Evolutionary conservation across 441 rosid genomes (phyloP).

Genomic region (Erysimum pusillum): DNA sequence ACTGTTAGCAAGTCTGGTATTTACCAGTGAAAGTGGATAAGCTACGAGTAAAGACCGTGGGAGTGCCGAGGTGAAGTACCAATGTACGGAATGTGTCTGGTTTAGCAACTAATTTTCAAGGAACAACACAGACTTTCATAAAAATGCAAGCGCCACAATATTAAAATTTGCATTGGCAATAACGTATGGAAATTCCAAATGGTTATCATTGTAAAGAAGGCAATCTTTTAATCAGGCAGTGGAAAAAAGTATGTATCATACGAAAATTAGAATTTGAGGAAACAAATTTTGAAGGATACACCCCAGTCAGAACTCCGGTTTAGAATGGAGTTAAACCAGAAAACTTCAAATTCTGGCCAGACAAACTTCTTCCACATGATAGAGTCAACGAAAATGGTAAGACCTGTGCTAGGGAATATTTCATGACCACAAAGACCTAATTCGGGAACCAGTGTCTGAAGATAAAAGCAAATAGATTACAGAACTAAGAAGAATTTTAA

Average conservation of each 20-base stretch:
- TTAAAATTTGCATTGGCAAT: conserved; percentile 15
- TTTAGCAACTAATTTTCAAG: conserved; percentile 51
- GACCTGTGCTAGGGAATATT: conserved; percentile 66
- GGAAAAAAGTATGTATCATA: conserved; percentile 11
- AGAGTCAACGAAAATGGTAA: conserved; percentile 82
- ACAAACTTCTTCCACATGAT: conserved; percentile 85
- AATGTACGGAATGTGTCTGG: conserved; percentile 86
- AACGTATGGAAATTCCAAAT: conserved; percentile 32
- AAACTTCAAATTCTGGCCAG: conserved; percentile 98
- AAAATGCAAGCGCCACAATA: conserved; percentile 24
- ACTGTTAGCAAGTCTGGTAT: conserved; percentile 40
- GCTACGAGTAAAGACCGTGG: conserved; percentile 88
- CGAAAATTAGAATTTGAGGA: conserved; percentile 13
- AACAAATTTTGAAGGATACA: conserved; percentile 71
- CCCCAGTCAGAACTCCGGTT: conserved; percentile 99
- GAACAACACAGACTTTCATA: conserved; percentile 39
- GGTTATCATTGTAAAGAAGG: conserved; percentile 11
- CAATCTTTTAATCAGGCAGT: conserved; percentile 16
- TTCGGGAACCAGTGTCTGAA: conserved; percentile 27
- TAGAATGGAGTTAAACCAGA: conserved; percentile 96
- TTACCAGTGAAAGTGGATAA: conserved; percentile 91
- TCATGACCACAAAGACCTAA: conserved; percentile 40
- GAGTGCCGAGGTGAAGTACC: conserved; percentile 99
- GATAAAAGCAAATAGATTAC: conserved; percentile 30
- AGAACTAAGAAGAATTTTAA: conserved; percentile 34